Base-by-base conservation (phyloP, 192 early-diverging fungal species). In the Spinellus fusiger region DNA sequence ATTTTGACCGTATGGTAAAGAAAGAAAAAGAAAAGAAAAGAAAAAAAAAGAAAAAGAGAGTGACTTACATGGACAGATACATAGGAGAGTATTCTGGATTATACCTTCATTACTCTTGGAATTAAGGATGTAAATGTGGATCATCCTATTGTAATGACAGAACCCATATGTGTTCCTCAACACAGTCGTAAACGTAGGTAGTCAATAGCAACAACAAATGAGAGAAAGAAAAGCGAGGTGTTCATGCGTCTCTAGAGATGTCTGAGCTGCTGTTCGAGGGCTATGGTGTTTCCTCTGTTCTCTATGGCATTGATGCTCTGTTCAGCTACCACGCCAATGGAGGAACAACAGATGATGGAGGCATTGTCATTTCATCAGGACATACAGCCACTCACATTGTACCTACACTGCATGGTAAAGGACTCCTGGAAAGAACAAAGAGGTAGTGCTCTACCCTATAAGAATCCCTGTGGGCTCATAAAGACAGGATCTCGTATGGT, bases 211-310 rank as follows among this genome's bases (percentile, higher is more conserved):
- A 6, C 15, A 27, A 13, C 12, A 1, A 13, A n/a, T n/a, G n/a
- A n/a, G n/a, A n/a, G n/a, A n/a, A n/a, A n/a, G n/a, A n/a, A n/a
- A n/a, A n/a, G n/a, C n/a, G n/a, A n/a, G n/a, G n/a, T n/a, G n/a
- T n/a, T n/a, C n/a, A n/a, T n/a, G n/a, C n/a, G 3, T 33, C 10
- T 32, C 9, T 65, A 90, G 89, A 89, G 38, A 89, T 88, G 76
- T 88, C 91, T 0, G 94, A 96, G 66, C 73, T 96, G 0, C 70
- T 96, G 33, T 95, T 96, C 64, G 94, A 96, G 69, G 77, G 84
- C 26, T 96, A 94, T 71, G 70, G 74, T 25, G 80, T 85, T 18
- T 86, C 91, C 1, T 87, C 85, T 2, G 81, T 93, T 5, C 73
- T 83, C 0, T 96, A 93, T 59, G 93, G 93, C 3, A 82, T 96